These are phyloP conservation scores for Epichloe elymi DNA, from an alignment of 2,329 filamentous ascomycete species.

Conservation along the genomic window DNA sequence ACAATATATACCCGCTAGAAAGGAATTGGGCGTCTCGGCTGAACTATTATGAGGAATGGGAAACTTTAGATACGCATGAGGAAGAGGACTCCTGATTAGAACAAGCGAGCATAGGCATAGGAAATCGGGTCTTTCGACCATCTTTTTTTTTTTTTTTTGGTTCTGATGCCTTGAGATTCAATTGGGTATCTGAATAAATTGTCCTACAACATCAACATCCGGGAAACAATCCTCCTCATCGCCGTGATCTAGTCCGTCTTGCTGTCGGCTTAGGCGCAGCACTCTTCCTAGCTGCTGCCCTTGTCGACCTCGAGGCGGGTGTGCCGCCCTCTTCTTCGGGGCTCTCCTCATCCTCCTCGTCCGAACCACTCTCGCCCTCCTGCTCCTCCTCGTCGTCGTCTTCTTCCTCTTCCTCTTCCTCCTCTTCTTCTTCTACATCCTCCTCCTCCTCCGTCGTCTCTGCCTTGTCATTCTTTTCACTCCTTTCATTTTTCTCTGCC, in stretches of 20 bases:
- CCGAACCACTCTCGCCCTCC: constrained; percentile 15
- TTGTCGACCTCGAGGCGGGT: constrained; percentile 22
- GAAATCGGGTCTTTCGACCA: too few relatives aligned
- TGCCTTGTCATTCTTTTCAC: constrained; percentile 16
- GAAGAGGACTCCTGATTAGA: not conserved
- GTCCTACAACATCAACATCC: not conserved
- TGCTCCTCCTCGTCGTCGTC: constrained; percentile 20
- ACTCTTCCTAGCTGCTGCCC: constrained; percentile 2
- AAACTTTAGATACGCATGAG: constrained; percentile 12
- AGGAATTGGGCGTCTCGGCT: constrained; percentile 26
- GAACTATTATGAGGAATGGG: constrained; percentile 30
- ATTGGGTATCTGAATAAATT: not conserved
- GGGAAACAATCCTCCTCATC: not conserved
- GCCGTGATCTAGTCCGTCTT: constrained; percentile 5
- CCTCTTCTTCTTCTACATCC: constrained; percentile 21
- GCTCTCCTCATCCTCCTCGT: constrained; percentile 18
- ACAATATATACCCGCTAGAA: constrained; percentile 23
- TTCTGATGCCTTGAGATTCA: not conserved
- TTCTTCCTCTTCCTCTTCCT: constrained; percentile 11
- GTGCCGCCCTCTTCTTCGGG: constrained; percentile 14
- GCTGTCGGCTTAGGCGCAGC: constrained; percentile 1
- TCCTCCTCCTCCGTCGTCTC: constrained; percentile 19
- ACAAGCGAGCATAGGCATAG: not conserved
- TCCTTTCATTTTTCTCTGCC: constrained; percentile 13
- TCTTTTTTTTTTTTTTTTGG: not conserved